phyloP scores from a whole-genome alignment of 768 basidiomycete genomes.

The Tricholoma hemisulphureum region DNA sequence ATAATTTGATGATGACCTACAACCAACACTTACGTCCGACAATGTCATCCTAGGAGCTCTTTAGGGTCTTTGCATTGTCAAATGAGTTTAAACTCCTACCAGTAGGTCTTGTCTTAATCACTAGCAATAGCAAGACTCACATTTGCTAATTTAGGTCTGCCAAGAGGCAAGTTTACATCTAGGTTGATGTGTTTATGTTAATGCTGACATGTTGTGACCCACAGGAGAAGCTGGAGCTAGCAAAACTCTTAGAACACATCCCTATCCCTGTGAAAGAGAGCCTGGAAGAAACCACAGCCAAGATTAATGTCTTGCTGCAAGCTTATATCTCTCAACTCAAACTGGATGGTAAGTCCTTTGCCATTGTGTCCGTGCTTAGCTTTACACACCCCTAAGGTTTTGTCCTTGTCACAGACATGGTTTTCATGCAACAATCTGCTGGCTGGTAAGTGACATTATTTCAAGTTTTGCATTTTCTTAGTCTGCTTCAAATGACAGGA shows the following conservation, averaged over 20 bases:
- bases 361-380: not conserved
- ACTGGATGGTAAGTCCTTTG: slow-evolving; percentile 60
- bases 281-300: slow-evolving; percentile 94
- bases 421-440: slow-evolving; percentile 96
- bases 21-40: slow-evolving; percentile 88
- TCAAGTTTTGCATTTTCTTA: not conserved
- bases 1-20: slow-evolving; percentile 95
- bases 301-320: slow-evolving; percentile 95
- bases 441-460: slow-evolving; percentile 62
- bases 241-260: slow-evolving; percentile 87
- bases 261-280: slow-evolving; percentile 97
- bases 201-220: not conserved
- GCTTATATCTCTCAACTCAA: slow-evolving; percentile 93
- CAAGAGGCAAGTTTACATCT: slow-evolving; percentile 48
- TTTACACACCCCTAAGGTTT: slow-evolving; percentile 47
- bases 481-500: slow-evolving; percentile 43
- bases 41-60: slow-evolving; percentile 87
- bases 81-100: slow-evolving; percentile 95
- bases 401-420: slow-evolving; percentile 87
- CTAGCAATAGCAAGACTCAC: not conserved
- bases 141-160: slow-evolving; percentile 49
- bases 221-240: slow-evolving; percentile 82
- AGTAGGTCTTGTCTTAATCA: slow-evolving; percentile 38
- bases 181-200: slow-evolving; percentile 3
- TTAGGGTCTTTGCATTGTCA: slow-evolving; percentile 91